Evolutionary conservation across 495 filamentous ascomycete genomes (phyloP).

Genomic region (Aspergillus kassunensis): DNA sequence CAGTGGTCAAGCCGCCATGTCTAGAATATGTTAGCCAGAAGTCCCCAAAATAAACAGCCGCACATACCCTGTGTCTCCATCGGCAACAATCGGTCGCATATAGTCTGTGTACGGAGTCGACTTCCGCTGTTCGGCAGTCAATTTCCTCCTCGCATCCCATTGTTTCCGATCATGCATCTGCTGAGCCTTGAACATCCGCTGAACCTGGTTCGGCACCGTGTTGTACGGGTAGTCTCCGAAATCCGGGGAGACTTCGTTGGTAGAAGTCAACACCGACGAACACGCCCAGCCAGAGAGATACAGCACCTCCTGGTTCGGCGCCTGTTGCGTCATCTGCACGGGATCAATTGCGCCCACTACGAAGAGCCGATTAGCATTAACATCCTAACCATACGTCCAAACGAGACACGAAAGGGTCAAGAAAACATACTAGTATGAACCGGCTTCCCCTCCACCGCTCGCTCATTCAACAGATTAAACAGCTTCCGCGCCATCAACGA

Average conservation of each 20-base stretch:
- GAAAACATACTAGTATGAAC: conserved; percentile 76
- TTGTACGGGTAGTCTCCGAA: conserved; percentile 99
- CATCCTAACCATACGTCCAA: neutral
- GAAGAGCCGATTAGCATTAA: conserved; percentile 9
- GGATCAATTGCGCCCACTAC: conserved; percentile 96
- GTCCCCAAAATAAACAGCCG: neutral
- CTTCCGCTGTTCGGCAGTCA: conserved; percentile 66
- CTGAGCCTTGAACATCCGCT: conserved; percentile 92
- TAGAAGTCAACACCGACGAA: conserved; percentile 83
- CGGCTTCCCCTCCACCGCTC: conserved; percentile 70
- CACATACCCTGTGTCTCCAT: conserved; percentile 84
- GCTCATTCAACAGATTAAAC: conserved; percentile 78
- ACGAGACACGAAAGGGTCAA: too few relatives aligned
- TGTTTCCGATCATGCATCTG: conserved; percentile 95
- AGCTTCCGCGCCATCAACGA: conserved; percentile 92
- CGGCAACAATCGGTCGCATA: conserved; percentile 91
- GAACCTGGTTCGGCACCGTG: conserved; percentile 96
- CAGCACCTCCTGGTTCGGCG: conserved; percentile 88
- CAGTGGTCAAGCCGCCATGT: conserved; percentile 84
- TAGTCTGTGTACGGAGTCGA: conserved; percentile 85
- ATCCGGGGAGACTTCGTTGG: conserved; percentile 95
- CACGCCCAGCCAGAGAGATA: conserved; percentile 98
- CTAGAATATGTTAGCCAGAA: conserved; percentile 14
- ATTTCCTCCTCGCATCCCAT: conserved; percentile 75
- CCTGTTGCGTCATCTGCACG: conserved; percentile 98